phyloP scores from a whole-genome alignment of 768 basidiomycete genomes.

The Mycena belliarum region DNA sequence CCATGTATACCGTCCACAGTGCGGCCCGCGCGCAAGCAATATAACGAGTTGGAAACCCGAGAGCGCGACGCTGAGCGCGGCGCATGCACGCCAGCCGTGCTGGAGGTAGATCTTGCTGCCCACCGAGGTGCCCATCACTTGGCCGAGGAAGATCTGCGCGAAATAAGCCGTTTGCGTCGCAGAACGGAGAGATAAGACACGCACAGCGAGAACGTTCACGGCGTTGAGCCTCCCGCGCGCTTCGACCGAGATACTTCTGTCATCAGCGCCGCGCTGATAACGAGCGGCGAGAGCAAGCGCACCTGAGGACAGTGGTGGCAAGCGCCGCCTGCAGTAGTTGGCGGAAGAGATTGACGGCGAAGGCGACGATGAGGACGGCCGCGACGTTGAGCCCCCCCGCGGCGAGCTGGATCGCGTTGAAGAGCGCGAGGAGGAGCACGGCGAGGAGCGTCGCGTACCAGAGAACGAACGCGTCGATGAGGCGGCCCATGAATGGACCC shows the following conservation, averaged over 20 bases:
- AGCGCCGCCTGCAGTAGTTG: constrained; percentile 73
- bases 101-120: constrained; percentile 69
- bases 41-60: constrained; percentile 55
- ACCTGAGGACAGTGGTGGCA: constrained; percentile 61
- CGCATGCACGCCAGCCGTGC: constrained; percentile 70
- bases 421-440: constrained; percentile 48
- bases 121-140: constrained; percentile 65
- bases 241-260: constrained; percentile 31
- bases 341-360: constrained; percentile 69
- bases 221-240: constrained; percentile 78
- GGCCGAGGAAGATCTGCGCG: constrained; percentile 68
- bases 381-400: constrained; percentile 71
- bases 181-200: constrained; percentile 19
- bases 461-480: constrained; percentile 71
- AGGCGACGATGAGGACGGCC: constrained; percentile 66
- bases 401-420: constrained; percentile 63
- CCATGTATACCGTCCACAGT: constrained; percentile 57
- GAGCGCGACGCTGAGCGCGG: constrained; percentile 59
- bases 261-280: too few species aligned
- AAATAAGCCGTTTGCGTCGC: neutral
- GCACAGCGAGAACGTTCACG: constrained; percentile 66
- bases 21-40: constrained; percentile 68
- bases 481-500: constrained; percentile 68
- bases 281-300: constrained; percentile 7
- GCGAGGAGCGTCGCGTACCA: constrained; percentile 74